Evolutionary conservation across 371 early-diverging fungal genomes (phyloP), one percentile per base, ranked within the genome.

Genomic region (Parasitella parasitica): DNA sequence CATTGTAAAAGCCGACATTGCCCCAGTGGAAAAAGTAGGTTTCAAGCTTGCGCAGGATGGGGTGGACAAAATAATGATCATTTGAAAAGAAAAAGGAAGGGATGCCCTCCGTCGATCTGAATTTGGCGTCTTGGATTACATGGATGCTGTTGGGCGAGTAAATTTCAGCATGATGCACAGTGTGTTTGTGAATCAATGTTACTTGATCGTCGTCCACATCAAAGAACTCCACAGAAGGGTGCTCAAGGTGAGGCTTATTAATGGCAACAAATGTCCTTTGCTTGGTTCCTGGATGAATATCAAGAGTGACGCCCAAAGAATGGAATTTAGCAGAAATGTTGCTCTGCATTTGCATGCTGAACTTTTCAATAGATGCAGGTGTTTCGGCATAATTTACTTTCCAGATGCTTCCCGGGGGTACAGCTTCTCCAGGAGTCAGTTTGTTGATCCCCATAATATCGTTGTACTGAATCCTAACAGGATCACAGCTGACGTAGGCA

Each of bases 51-150:
- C 73, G 76, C 15, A 67, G 43, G 3, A 65, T 6, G 3, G 53
- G 54, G 3, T 50, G 24, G 11, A 30, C 8, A 36, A 70, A 72
- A 26, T 68, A 67, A 39, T 78, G 76, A 15, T 72, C 73, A 18
- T 75, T 70, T 4, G 70, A 64, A 13, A 73, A 72, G 38, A 77
- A 77, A 66, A 80, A 80, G 3, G 80, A 80, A 20, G 79, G 79
- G 1, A 56, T 61, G 11, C 77, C 80, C 53, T 79, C 80, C 7
- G 57, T 48, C 15, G 63, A 54, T 37, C 66, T 56, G 32, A 64
- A 69, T 15, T 51, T 58, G 3, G 37, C 54, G 16, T 75, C 66
- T 1, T 64, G 41, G 2, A 73, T 16, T 2, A 71, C 12, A n/a
- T 73, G 70, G 15, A 80, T 30, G 16, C 70, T 64, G 37, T 80